Base-by-base conservation (phyloP, 163 green algal genomes). In the Chlamydomonas reinhardtii region DNA sequence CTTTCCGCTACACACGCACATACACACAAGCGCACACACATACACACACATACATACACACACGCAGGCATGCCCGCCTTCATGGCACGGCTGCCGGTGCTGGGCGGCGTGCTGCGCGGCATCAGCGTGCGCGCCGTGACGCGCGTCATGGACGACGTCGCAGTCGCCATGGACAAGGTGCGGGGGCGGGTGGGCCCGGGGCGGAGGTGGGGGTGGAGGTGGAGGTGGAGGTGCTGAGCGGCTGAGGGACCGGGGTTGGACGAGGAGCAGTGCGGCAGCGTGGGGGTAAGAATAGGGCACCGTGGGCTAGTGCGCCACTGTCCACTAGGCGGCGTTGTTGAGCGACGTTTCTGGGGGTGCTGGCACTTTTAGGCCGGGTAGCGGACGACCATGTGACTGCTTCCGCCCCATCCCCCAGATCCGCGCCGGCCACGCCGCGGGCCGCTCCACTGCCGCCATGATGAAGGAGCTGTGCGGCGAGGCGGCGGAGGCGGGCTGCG, bases 141-240 rank as follows among this genome's bases (percentile, higher is more conserved):
- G 71, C 76, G 91, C 2, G 73, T 94, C 0, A 32, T 94, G 69
- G 90, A 94, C 48, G 92, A 94, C 68, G 88, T 94, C 37, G 61
- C 84, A 4, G 17, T 70, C 20, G 90, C 89, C 12, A 71, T 94
- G 12, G 84, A 89, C 11, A 91, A 86, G 88, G 90, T 92, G 76
- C 27, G 65, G 4, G 4, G 14, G 70, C 16, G 43, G 27, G 27
- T 4, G 25, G 2, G 62, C 27, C 2, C 14, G 64, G 64, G 27
- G 64, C 64, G 64, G 27, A 70, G 16, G 8, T 34, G 64, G 64
- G 4, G 4, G 62, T 35, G 35, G 71, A 8, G 31, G 32, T 24
- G 8, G 0, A 80, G 14, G 34, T 3, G 8, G 52, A 71, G 61
- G 22, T 4, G 4, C 15, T 12, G 64, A 71, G 3, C 12, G n/a